Base-by-base conservation (phyloP, 305 asterid species). In the Solanum chacoense region DNA sequence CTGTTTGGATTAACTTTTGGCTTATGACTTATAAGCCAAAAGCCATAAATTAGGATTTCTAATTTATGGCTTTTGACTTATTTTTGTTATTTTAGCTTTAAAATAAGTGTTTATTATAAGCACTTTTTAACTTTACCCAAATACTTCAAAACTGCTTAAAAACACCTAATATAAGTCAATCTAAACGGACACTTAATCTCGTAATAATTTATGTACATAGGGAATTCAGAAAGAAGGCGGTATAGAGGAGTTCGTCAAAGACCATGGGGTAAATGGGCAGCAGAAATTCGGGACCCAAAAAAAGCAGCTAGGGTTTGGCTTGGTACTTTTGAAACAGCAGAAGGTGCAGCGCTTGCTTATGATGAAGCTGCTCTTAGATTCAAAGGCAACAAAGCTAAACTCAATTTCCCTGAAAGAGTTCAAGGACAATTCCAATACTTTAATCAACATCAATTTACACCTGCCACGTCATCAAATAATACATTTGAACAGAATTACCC, bases 251-350 rank as follows among this genome's bases (percentile, higher is more conserved):
- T 96, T 9, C 87, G 99, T 55, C 99, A 94, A 87, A 92, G 98
- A 36, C 99, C 98, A 42, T 96, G 98, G 98, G 99, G 99, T 0
- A 95, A 95, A 80, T 96, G 97, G 96, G 99, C 99, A 0, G 98
- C 99, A 0, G 99, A 96, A 89, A 96, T 96, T 22, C 95, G 99
- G 3, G 99, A 96, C 28, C 99, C 98, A 0, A 90, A 93, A 85
- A 96, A 96, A 92, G 99, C 99, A 7, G 98, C 97, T 1, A 89
- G 99, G 37, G 98, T 96, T 3, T 96, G 99, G 99, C 95, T 96
- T 0, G 99, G 99, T 12, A 96, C 99, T 7, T 96, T 96, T 65
- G 96, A 95, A 6, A 90, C 98, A 0, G 98, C 97, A 0, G 98
- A 96, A 91, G 96, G 95, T 1, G 99, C 99, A 7, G 99, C 98